These are phyloP conservation scores for Colletotrichum navitas DNA, from an alignment of 2,329 filamentous ascomycete genomes.

Conservation along the genomic window DNA sequence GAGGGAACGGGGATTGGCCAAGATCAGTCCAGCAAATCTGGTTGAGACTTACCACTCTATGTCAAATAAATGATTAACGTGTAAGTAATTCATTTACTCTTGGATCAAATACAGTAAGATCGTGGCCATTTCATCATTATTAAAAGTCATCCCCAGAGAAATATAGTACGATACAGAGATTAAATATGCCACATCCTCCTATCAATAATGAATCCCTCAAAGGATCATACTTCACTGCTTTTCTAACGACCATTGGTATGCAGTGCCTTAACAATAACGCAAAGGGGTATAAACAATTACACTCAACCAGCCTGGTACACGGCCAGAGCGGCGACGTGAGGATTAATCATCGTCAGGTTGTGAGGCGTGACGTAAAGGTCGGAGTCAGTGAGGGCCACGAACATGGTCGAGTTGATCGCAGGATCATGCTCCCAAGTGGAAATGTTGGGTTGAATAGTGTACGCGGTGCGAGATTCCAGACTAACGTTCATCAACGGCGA, in stretches of 20 bases:
- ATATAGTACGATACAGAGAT: background rate
- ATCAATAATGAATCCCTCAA: background rate
- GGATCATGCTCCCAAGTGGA: constrained; percentile 77
- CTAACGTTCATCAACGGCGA: constrained; percentile 68
- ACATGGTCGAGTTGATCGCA: constrained; percentile 82
- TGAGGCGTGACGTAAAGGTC: constrained; percentile 80
- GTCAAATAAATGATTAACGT: too few species aligned
- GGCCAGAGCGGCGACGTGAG: constrained; percentile 80
- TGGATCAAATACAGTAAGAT: fast-evolving
- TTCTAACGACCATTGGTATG: background rate
- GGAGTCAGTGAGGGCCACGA: constrained; percentile 79
- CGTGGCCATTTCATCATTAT: background rate
- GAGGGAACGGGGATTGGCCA: too few species aligned
- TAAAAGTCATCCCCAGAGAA: background rate
- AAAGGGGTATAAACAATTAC: background rate
- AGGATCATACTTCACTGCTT: background rate
- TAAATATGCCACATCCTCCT: background rate
- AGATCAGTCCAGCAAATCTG: too few species aligned
- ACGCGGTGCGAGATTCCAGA: constrained; percentile 63
- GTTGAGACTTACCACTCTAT: too few species aligned
- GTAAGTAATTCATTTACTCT: fast-evolving
- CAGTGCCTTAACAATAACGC: background rate
- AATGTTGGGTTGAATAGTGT: constrained; percentile 79
- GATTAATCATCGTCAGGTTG: constrained; percentile 80
- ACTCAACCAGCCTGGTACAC: constrained; percentile 82